Evolutionary conservation across 139 green algal genomes (phyloP).

Genomic region (Spirogloea muscicola): DNA sequence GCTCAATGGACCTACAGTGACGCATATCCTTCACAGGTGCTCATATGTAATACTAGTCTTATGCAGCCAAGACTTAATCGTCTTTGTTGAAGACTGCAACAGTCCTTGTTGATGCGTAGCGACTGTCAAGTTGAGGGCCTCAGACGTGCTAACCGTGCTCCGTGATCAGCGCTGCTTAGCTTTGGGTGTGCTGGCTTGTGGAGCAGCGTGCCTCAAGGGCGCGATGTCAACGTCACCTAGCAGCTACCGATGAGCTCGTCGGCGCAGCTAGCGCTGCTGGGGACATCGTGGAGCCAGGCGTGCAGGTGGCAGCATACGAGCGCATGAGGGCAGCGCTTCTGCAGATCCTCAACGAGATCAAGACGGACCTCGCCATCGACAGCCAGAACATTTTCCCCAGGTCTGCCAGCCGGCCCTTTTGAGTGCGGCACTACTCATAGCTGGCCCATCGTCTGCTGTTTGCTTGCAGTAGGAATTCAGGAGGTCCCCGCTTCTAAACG

Average conservation of each 20-base stretch:
- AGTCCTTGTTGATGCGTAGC: too few species aligned
- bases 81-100: too few species aligned
- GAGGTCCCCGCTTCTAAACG: background rate
- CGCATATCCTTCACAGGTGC: too few species aligned
- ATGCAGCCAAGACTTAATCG: too few species aligned
- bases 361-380: conserved; percentile 19
- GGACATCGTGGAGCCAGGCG: conserved; percentile 2
- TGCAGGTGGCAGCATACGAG: conserved; percentile 17
- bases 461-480: background rate
- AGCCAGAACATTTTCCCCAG: conserved; percentile 42
- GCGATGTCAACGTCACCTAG: conserved; percentile 20
- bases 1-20: too few species aligned
- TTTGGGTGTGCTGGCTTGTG: too few species aligned
- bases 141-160: too few species aligned
- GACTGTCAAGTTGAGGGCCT: too few species aligned
- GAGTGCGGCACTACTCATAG: background rate
- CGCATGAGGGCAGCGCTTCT: conserved; percentile 23
- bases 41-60: too few species aligned
- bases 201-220: too few species aligned
- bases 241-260: conserved; percentile 35
- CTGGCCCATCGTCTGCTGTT: background rate
- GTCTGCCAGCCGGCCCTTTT: background rate
- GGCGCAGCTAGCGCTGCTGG: background rate
- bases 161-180: too few species aligned
- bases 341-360: conserved; percentile 13